Evolutionary conservation across 768 basidiomycete species (phyloP), one percentile per base, ranked within the genome.

Genomic region (Naematelia aurantialba): DNA sequence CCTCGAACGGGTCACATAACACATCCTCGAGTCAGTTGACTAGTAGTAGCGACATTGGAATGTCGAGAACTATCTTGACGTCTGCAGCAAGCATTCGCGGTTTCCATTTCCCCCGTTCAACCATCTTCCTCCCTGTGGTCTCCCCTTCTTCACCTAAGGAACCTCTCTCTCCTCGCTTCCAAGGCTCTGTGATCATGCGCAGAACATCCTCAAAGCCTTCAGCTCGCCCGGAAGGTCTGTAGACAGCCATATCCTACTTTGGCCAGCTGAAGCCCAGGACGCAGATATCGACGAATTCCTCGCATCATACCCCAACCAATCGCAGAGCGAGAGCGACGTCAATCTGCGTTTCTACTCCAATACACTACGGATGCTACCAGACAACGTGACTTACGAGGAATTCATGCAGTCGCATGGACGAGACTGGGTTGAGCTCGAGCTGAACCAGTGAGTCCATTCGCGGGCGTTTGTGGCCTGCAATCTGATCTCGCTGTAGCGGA

Each of bases 271-370:
- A 52, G 12, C 10, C 26, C 5, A 52, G 29, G n/a, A n/a, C 19
- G 17, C 50, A 67, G 69, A 71, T 48, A 57, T 71, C 26, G 59
- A 65, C 13, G 30, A 27, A 10, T 71, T 71, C 53, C 65, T 71
- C 19, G 30, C 51, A 12, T 58, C 59, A 0, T 71, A 71, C 45
- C 62, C 65, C 14, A 61, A 47, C 24, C 51, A 57, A 44, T 19
- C 42, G 3, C 29, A 29, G 27, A 31, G 13, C n/a, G 49, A 39
- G 25, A 39, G 34, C 34, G 34, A 39, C 17, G 34, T 39, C 8
- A 72, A 72, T 26, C 48, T 70, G n/a, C 44, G 48, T 11, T 73
- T 73, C 51, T 73, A 73, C 61, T 27, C 22, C 11, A 67, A 68
- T 29, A 51, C 58, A 45, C 39, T 48, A 30, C 25, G 39, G 3